These are phyloP conservation scores for Saccharomyces hybrid DNA, from an alignment of 1,139 yeast genomes.

Conservation along the genomic window DNA sequence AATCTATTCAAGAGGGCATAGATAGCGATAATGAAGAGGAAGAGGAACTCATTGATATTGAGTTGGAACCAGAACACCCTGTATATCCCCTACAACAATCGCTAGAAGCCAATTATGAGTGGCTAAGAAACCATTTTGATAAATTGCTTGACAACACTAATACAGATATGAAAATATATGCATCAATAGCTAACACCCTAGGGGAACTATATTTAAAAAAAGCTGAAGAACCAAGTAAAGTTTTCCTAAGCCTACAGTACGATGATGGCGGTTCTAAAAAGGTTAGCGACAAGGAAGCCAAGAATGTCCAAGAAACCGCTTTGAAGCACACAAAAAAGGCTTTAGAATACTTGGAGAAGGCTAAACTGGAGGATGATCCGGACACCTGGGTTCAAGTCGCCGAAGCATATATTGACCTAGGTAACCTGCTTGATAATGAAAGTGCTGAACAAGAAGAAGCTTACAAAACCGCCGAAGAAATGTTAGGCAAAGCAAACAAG, in stretches of 20 bases:
- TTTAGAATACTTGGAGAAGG: conserved; percentile 45
- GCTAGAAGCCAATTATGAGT: conserved; percentile 35
- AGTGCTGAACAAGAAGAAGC: conserved; percentile 54
- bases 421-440: conserved; percentile 60
- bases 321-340: conserved; percentile 48
- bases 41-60: conserved; percentile 31
- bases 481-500: conserved; percentile 57
- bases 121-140: conserved; percentile 52
- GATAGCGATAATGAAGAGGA: conserved; percentile 42
- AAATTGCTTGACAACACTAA: conserved; percentile 31
- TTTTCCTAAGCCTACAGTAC: conserved; percentile 49
- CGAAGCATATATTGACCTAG: conserved; percentile 74
- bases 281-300: conserved; percentile 31
- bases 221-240: conserved; percentile 53
- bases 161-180: conserved; percentile 28
- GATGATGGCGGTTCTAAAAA: conserved; percentile 42
- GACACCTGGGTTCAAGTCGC: conserved; percentile 76
- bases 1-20: conserved; percentile 41
- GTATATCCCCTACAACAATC: conserved; percentile 35
- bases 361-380: conserved; percentile 67
- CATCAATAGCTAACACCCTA: conserved; percentile 40
- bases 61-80: conserved; percentile 47
- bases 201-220: conserved; percentile 59
- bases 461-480: conserved; percentile 60
- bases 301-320: conserved; percentile 45